A percentile compares a stretch with the other conserved stretches of the same genome.
Evolutionary conservation across 2,329 filamentous ascomycete genomes (phyloP).

Genomic region (Ascochyta koolunga): DNA sequence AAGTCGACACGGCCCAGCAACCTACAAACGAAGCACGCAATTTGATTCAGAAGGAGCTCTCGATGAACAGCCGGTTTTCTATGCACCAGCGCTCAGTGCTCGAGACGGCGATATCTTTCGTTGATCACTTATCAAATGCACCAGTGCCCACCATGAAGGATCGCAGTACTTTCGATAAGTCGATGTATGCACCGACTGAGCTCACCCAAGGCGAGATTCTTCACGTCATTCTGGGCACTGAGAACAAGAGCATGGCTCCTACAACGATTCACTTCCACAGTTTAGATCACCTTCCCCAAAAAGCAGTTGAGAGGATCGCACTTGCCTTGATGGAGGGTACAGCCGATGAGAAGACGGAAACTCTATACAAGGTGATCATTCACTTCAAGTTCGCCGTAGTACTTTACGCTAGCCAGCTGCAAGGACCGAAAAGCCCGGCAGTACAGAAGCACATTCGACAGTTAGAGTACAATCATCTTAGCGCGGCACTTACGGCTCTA

Average conservation of each 20-base stretch:
- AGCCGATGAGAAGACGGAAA: constrained; percentile 37
- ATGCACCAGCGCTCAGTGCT: constrained; percentile 37
- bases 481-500: constrained; percentile 38
- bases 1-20: constrained; percentile 27
- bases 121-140: constrained; percentile 37
- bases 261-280: constrained; percentile 30
- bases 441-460: constrained; percentile 35
- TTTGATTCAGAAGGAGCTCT: constrained; percentile 39
- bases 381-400: constrained; percentile 39
- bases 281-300: constrained; percentile 40
- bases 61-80: constrained; percentile 32
- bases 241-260: constrained; percentile 21
- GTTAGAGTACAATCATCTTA: constrained; percentile 36
- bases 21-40: constrained; percentile 32
- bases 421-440: constrained; percentile 28
- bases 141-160: constrained; percentile 30
- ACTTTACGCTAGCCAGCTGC: constrained; percentile 32
- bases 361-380: constrained; percentile 40
- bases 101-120: constrained; percentile 38
- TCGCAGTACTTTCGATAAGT: constrained; percentile 32
- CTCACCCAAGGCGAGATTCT: constrained; percentile 35
- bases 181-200: constrained; percentile 31
- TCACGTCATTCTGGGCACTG: constrained; percentile 34
- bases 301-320: constrained; percentile 37
- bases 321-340: constrained; percentile 37